Evolutionary conservation across 495 filamentous ascomycete species (phyloP).

Genomic region (Cercophora samala): DNA sequence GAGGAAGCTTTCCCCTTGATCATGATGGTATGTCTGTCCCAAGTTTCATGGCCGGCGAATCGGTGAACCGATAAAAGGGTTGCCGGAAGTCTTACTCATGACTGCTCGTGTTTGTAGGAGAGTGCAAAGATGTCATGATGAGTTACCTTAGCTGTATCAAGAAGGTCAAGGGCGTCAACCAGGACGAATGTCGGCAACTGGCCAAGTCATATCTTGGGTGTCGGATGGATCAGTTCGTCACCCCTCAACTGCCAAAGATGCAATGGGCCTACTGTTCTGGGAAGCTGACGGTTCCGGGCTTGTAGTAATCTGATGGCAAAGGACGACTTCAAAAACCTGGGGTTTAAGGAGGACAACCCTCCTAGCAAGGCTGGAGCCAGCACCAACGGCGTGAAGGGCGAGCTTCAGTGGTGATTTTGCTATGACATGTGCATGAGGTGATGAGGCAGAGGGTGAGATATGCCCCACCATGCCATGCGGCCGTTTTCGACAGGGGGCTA

Average conservation of each 20-base stretch:
- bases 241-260: background rate
- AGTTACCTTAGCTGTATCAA: conserved; percentile 83
- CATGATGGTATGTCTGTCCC: conserved; percentile 67
- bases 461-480: background rate
- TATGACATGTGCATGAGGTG: background rate
- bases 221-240: conserved; percentile 81
- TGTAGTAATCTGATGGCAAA: conserved; percentile 88
- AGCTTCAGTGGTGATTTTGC: conserved; percentile 40
- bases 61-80: background rate
- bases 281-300: background rate
- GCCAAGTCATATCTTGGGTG: conserved; percentile 87
- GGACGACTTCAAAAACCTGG: conserved; percentile 89
- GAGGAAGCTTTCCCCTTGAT: conserved; percentile 94
- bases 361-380: conserved; percentile 12
- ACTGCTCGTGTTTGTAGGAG: conserved; percentile 52
- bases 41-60: background rate
- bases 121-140: conserved; percentile 86
- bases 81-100: conserved; percentile 15
- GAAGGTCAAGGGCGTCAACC: conserved; percentile 74
- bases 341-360: conserved; percentile 50
- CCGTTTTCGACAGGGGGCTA: conserved; percentile 7
- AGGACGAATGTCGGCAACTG: conserved; percentile 75
- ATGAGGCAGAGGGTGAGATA: background rate
- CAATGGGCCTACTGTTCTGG: background rate
- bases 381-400: conserved; percentile 41